Conservation (phyloP, 108 stramenopile genomes). For the Fragilariopsis cylindrus region DNA sequence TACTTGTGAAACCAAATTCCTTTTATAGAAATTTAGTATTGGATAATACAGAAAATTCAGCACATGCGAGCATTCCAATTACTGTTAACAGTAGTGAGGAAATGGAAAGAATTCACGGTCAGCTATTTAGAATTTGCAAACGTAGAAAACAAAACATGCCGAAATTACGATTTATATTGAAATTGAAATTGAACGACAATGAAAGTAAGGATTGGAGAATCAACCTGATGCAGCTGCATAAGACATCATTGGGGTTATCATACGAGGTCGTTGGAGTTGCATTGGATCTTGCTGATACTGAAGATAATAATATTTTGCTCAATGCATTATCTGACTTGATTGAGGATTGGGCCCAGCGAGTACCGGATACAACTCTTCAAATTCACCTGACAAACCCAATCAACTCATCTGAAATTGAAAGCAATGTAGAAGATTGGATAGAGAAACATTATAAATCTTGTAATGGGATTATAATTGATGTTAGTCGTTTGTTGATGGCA, state of each 20-base stretch:
- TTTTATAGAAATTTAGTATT: slow-evolving; percentile 35
- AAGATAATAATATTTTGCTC: neutral
- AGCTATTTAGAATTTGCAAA: neutral
- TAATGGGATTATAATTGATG: slow-evolving; percentile 28
- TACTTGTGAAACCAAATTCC: slow-evolving; percentile 37
- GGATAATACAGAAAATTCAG: neutral
- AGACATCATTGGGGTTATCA: neutral
- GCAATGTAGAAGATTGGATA: slow-evolving; percentile 9
- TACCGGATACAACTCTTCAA: neutral
- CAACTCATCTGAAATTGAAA: slow-evolving; percentile 9
- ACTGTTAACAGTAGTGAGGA: neutral
- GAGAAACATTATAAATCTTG: neutral
- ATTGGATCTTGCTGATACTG: neutral
- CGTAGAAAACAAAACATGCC: neutral
- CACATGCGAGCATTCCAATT: slow-evolving; percentile 5
- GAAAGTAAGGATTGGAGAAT: neutral
- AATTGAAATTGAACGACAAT: slow-evolving; percentile 5
- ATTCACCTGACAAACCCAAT: neutral
- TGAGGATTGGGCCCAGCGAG: neutral
- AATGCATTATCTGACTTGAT: slow-evolving; percentile 14
- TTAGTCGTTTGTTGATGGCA: slow-evolving; percentile 31
- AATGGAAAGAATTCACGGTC: slow-evolving; percentile 11
- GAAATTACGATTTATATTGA: slow-evolving; percentile 2
- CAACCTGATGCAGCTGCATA: neutral
- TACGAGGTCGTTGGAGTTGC: slow-evolving; percentile 7